Percentiles rank a stretch among this genome's conserved stretches.
These are phyloP conservation scores for Cryptosporidium ryanae DNA, from an alignment of 169 alveolate genomes.

Conservation along the genomic window DNA sequence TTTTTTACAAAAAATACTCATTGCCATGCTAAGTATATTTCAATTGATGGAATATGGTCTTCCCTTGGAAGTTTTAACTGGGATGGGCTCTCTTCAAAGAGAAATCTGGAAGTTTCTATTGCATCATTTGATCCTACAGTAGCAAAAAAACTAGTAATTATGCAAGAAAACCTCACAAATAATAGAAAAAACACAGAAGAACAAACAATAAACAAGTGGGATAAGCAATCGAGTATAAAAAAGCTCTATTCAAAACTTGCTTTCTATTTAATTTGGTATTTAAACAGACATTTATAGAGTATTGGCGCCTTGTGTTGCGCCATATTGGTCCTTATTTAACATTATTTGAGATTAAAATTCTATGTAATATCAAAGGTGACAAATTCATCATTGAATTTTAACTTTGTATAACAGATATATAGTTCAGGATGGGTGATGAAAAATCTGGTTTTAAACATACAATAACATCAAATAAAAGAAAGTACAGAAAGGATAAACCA, in stretches of 20 bases:
- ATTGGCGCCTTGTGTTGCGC: no score
- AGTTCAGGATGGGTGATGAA: background rate
- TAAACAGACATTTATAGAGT: background rate
- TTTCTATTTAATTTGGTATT: slow-evolving; percentile 7
- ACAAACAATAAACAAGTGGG: slow-evolving; percentile 28
- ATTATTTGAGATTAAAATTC: no score
- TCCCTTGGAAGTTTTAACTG: slow-evolving; percentile 74
- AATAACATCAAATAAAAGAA: slow-evolving; percentile 81
- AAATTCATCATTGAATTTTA: background rate
- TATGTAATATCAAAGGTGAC: no score
- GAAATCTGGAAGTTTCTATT: slow-evolving; percentile 67
- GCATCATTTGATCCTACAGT: slow-evolving; percentile 67
- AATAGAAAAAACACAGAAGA: slow-evolving; percentile 39
- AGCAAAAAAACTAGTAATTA: slow-evolving; percentile 21
- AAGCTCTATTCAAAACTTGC: slow-evolving; percentile 28
- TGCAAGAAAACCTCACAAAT: slow-evolving; percentile 48
- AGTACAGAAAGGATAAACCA: slow-evolving; percentile 97
- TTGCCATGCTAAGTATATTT: slow-evolving; percentile 71
- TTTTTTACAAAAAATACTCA: slow-evolving; percentile 62
- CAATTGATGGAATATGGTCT: slow-evolving; percentile 73
- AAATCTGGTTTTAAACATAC: background rate
- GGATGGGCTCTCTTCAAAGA: slow-evolving; percentile 58
- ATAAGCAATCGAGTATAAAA: slow-evolving; percentile 4
- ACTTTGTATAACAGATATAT: background rate
- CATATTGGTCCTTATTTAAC: no score